Conservation (phyloP, 345 rosid genomes). For the Pugionium cornutum region DNA sequence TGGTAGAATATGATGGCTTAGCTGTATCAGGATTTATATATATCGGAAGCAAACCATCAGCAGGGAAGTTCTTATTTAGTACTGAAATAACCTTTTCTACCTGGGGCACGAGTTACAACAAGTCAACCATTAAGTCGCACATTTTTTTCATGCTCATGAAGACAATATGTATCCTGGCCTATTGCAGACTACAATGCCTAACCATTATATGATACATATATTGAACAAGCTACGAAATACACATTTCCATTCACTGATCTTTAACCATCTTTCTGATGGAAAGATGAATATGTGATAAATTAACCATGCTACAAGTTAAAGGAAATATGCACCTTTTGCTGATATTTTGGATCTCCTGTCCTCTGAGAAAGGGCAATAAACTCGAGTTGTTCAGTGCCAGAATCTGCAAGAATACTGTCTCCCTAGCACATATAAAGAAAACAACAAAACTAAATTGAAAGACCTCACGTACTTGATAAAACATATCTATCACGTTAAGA, state of each 20-base stretch:
- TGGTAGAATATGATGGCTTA: slow-evolving; percentile 58
- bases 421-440: slow-evolving; percentile 53
- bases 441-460: slow-evolving; percentile 11
- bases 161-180: slow-evolving; percentile 1
- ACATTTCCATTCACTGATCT: not conserved
- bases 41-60: slow-evolving; percentile 90
- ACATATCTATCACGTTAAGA: not conserved
- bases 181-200: not conserved
- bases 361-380: slow-evolving; percentile 97
- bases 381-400: slow-evolving; percentile 98
- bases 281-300: slow-evolving; percentile 14
- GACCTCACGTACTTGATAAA: not conserved
- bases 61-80: slow-evolving; percentile 76
- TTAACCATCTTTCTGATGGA: not conserved
- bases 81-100: slow-evolving; percentile 72
- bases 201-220: not conserved
- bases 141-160: not conserved
- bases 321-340: slow-evolving; percentile 65
- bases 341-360: slow-evolving; percentile 90
- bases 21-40: slow-evolving; percentile 71
- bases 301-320: slow-evolving; percentile 1
- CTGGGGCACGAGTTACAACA: slow-evolving; percentile 48
- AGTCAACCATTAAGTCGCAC: slow-evolving; percentile 25
- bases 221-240: not conserved
- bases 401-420: slow-evolving; percentile 92